phyloP scores from a whole-genome alignment of 768 basidiomycete genomes.

The Podaxis mareebaensis region DNA sequence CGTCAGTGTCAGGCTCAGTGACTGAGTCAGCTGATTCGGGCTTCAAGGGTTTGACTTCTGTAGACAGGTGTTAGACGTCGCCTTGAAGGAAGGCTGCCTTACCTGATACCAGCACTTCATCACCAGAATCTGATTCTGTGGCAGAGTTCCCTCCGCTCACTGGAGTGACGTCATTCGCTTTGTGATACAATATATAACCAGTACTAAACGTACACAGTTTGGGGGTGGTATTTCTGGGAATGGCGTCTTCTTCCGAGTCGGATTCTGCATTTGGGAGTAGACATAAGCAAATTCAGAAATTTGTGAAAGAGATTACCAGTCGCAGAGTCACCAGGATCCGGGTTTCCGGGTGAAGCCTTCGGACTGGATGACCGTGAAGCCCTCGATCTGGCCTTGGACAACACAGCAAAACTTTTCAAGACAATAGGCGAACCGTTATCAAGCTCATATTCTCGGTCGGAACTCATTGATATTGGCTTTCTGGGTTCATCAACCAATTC shows the following conservation, averaged over 20 bases:
- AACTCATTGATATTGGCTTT: background rate
- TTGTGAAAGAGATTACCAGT: slow-evolving; percentile 7
- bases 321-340: background rate
- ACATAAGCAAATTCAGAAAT: background rate
- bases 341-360: background rate
- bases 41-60: background rate
- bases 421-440: slow-evolving; percentile 2
- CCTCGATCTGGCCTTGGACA: slow-evolving; percentile 3
- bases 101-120: slow-evolving; percentile 15
- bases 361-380: background rate
- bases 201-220: slow-evolving; percentile 4
- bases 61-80: background rate
- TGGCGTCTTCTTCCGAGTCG: slow-evolving; percentile 14
- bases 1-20: slow-evolving; percentile 45
- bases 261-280: slow-evolving; percentile 6
- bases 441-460: slow-evolving; percentile 6
- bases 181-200: background rate
- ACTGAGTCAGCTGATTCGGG: slow-evolving; percentile 28
- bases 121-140: slow-evolving; percentile 38
- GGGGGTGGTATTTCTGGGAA: slow-evolving; percentile 3
- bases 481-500: background rate
- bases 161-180: slow-evolving; percentile 12
- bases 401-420: slow-evolving; percentile 6
- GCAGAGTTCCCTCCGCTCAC: slow-evolving; percentile 24
- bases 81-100: background rate